Evolutionary conservation across 2,329 filamentous ascomycete genomes (phyloP), one percentile per base, ranked within the genome.

Genomic region (Calonectria pseudoreteaudii): DNA sequence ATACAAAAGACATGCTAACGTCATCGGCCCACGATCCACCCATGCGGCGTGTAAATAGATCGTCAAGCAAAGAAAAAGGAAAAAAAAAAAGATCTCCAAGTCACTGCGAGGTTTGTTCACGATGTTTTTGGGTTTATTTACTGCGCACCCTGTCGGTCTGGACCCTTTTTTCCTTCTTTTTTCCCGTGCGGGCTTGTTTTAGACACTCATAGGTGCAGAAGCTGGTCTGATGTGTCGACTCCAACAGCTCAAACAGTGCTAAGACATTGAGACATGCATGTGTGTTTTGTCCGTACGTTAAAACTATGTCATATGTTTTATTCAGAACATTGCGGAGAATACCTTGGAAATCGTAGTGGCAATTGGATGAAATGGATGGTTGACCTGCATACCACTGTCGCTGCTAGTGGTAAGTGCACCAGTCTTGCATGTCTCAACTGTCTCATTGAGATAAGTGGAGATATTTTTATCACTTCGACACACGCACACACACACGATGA

Each of bases 401-500:
- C 41, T 31, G 31, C 49, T 26, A 49, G 13, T 65, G 38, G 49
- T n/a, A 38, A 67, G 23, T 41, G 49, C 26, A 20, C 34, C 23
- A 38, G 31, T 56, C 53, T 68, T 58, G 66, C 7, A 23, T 47
- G 66, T 58, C 49, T 44, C 52, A 49, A 38, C 13, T 10, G 56
- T 62, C 36, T 62, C 52, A 13, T 18, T 41, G 26, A 20, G 13
- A 18, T 6, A 26, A 41, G 23, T 26, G 28, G 34, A 30, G 16
- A 68, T 68, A 68, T 68, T 68, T 68, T 68, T 68, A 68, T 68
- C 66, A 20, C 60, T 31, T 28, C n/a, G n/a, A 13, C 16, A 20
- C 38, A 10, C 56, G 20, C 34, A 41, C 23, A 4, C 34, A 62
- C 9, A 10, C 31, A 34, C 31, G 10, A 41, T 30, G 16, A 28